Base-by-base conservation (phyloP, 2,329 filamentous ascomycete species). In the Alternaria triticimaculans region DNA sequence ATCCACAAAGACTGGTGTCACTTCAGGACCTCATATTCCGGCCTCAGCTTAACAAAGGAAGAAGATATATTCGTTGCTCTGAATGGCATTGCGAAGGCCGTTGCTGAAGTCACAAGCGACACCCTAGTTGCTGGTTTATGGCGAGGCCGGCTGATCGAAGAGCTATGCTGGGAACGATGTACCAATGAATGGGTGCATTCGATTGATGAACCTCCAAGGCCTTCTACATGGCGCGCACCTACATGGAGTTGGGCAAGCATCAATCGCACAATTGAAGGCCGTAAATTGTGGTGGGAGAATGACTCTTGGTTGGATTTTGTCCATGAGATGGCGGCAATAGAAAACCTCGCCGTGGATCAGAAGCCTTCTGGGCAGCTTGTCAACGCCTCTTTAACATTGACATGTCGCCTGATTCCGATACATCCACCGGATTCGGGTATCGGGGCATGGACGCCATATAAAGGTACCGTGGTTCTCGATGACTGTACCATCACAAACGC, bases 51-150 rank as follows among this genome's bases (percentile, higher is more conserved):
- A 2, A 63, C 65, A 2, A 65, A 61, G 21, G 58, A 64, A 15
- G 21, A 45, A 33, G 60, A 67, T n/a, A 41, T 46, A 11, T n/a
- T 67, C 4, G 49, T 67, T 37, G 65, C 65, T 2, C 14, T 67
- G 5, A 20, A 43, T 14, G 64, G 64, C 14, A 41, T 66, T 18
- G 44, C 51, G 11, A 23, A 55, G 2, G 46, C 57, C 3, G 44
- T 66, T 46, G 45, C 21, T 12, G 11, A 33, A 25, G 28, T 26
- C 3, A 21, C 45, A 4, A 44, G 43, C 6, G 63, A 64, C 37
- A 6, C 51, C 20, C 5, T 68, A 2, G 46, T 68, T 14, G 60
- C 63, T 30, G 63, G 63, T 3, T 18, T 68, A 9, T 66, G 63
- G 60, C 54, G 41, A 30, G 18, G 23, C 11, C 20, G 45, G 6